Percentiles rank a stretch among this genome's conserved stretches.
These are phyloP conservation scores for Puccinia brachypodii DNA, from an alignment of 1,284 basidiomycete species.

Conservation along the genomic window DNA sequence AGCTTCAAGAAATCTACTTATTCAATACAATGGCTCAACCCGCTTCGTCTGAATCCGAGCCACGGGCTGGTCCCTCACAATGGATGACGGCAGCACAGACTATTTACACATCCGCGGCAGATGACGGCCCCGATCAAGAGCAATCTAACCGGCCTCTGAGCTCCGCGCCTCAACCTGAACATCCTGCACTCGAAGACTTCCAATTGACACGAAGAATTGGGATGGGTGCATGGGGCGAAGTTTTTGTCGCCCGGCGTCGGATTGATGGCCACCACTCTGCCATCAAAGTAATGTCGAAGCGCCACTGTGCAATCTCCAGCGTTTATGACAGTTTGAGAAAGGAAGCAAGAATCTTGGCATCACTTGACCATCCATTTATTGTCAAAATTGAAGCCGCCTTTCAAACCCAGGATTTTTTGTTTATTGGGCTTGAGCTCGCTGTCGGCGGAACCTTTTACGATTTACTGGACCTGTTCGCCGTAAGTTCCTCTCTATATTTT, in stretches of 20 bases:
- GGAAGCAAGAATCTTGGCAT: not conserved
- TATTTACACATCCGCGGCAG: not conserved
- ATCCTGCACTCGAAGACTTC: not conserved
- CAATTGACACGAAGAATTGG: not conserved
- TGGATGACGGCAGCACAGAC: not conserved
- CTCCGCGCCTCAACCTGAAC: not conserved
- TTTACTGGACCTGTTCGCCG: not conserved
- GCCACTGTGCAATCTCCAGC: not conserved
- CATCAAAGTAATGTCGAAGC: slow-evolving; percentile 12
- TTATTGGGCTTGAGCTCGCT: slow-evolving; percentile 6
- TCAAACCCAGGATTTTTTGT: slow-evolving; percentile 1
- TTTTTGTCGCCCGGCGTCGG: not conserved
- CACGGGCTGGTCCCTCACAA: not conserved
- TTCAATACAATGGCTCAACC: not conserved
- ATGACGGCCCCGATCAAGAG: not conserved
- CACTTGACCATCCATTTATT: slow-evolving; percentile 10
- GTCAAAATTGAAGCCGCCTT: slow-evolving; percentile 26
- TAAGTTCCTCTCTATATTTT: not conserved
- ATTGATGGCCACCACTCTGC: slow-evolving; percentile 6
- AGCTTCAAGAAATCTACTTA: no score
- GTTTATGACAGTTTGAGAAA: slow-evolving; percentile 5
- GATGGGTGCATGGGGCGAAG: slow-evolving; percentile 1
- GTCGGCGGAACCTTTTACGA: not conserved
- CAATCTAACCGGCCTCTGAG: not conserved
- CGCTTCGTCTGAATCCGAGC: not conserved